Evolutionary conservation across 345 rosid genomes (phyloP), one percentile per base, ranked within the genome.

Genomic region (Euphorbia lathyris): DNA sequence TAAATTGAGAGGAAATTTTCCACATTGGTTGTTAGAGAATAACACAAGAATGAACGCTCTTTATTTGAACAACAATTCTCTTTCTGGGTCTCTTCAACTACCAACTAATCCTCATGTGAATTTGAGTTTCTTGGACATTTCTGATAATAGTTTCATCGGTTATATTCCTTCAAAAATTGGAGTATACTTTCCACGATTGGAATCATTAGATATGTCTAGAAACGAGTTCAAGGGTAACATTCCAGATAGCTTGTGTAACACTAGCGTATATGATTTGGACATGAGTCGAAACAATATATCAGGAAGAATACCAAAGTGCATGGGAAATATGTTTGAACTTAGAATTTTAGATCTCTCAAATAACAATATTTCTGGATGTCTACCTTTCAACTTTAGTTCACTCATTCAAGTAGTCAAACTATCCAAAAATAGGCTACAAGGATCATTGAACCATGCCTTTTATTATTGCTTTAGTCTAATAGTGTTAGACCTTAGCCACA

Each of bases 401-500:
- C 9, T 10, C 3, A 23, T 75, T 11, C 2, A 4, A 17, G 29
- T 45, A 55, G 58, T 75, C 58, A 30, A 69, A 36, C 50, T 75
- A 38, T 64, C 60, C 0, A 40, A 22, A 9, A 69, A 75, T 65
- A 32, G 17, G 0, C 16, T 75, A 9, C 51, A 48, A 32, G 66
- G 66, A 26, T 36, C 66, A 32, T 64, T 75, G 25, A 8, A 19
- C 14, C 1, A 38, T 26, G 36, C 58, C 27, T 51, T 66, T 30
- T 36, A 7, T 50, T 0, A 11, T 9, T 29, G 36, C 26, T n/a
- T 14, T 27, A 2, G 13, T 20, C 23, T 23, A 34, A 34, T 2
- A 34, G 43, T 40, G 6, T 29, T 72, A 22, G 77, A 80, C 65
- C 62, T 78, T 7, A 52, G 63, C 45, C 23, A 62, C 0, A 79